Evolutionary conservation across 306 rosid species (phyloP).

Genomic region (Aeschynomene evenia): DNA sequence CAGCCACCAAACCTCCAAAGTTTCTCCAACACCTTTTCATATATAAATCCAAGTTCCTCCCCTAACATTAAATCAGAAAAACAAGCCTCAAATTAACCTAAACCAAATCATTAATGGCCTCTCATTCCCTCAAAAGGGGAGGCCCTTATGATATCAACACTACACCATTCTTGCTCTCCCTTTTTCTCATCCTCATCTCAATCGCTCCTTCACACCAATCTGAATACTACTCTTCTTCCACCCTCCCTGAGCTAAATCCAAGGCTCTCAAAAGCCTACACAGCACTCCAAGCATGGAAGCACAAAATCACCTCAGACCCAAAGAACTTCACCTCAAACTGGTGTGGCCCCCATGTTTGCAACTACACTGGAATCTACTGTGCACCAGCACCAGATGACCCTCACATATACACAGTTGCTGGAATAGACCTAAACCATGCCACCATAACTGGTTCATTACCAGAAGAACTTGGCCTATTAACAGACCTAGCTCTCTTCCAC

Average conservation of each 20-base stretch:
- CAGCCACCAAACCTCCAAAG: constrained; percentile 30
- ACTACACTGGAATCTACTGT: constrained; percentile 80
- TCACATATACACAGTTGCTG: constrained; percentile 65
- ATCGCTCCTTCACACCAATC: constrained; percentile 56
- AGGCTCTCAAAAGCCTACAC: constrained; percentile 67
- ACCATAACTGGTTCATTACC: constrained; percentile 64
- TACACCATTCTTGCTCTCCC: not conserved
- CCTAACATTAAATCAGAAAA: not conserved
- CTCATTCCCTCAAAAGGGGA: constrained; percentile 30
- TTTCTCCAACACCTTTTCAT: constrained; percentile 18
- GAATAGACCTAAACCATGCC: constrained; percentile 83
- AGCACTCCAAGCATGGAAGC: constrained; percentile 91
- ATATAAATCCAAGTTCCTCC: constrained; percentile 36
- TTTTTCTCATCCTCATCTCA: constrained; percentile 29
- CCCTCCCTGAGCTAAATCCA: constrained; percentile 48
- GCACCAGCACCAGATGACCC: constrained; percentile 70
- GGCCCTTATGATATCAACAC: not conserved
- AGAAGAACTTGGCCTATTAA: constrained; percentile 66
- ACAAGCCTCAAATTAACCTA: not conserved
- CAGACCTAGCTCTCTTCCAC: constrained; percentile 73
- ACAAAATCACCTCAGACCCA: constrained; percentile 63
- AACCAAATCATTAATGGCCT: constrained; percentile 20
- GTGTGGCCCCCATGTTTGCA: constrained; percentile 75
- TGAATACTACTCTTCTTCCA: not conserved
- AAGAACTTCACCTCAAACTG: constrained; percentile 62